Conservation (phyloP, 495 filamentous ascomycete species). For the Aspergillus hancockii region DNA sequence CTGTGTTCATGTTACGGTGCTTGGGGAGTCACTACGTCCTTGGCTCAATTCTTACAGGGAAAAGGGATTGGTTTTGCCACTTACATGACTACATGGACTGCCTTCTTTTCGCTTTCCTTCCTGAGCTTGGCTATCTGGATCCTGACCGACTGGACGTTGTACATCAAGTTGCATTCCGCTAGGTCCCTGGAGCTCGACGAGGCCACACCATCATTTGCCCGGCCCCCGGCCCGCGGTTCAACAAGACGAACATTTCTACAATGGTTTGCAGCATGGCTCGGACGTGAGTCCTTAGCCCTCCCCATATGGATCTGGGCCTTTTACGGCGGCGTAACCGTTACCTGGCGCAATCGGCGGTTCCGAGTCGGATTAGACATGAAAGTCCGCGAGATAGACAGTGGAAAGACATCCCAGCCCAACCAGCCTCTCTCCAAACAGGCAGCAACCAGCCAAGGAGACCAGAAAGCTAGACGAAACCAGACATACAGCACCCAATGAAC, state of each 20-base stretch:
- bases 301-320: slow-evolving; percentile 89
- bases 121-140: slow-evolving; percentile 71
- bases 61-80: slow-evolving; percentile 50
- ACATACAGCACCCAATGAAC: background rate
- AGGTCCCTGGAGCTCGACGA: slow-evolving; percentile 69
- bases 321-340: slow-evolving; percentile 76
- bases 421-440: slow-evolving; percentile 18
- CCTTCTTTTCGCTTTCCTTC: slow-evolving; percentile 66
- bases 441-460: background rate
- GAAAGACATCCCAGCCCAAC: slow-evolving; percentile 9
- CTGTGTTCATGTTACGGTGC: slow-evolving; percentile 78
- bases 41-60: slow-evolving; percentile 59
- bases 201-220: slow-evolving; percentile 72
- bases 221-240: slow-evolving; percentile 28
- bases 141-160: slow-evolving; percentile 70
- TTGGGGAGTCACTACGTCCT: slow-evolving; percentile 68
- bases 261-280: slow-evolving; percentile 85
- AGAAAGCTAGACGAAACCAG: slow-evolving; percentile 33
- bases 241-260: slow-evolving; percentile 58
- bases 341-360: slow-evolving; percentile 84
- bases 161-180: slow-evolving; percentile 69
- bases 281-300: slow-evolving; percentile 76
- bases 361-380: slow-evolving; percentile 81
- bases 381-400: slow-evolving; percentile 54
- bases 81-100: slow-evolving; percentile 60